Conservation (phyloP, 805 yeast species). For the Zygotorulaspora sp. region DNA sequence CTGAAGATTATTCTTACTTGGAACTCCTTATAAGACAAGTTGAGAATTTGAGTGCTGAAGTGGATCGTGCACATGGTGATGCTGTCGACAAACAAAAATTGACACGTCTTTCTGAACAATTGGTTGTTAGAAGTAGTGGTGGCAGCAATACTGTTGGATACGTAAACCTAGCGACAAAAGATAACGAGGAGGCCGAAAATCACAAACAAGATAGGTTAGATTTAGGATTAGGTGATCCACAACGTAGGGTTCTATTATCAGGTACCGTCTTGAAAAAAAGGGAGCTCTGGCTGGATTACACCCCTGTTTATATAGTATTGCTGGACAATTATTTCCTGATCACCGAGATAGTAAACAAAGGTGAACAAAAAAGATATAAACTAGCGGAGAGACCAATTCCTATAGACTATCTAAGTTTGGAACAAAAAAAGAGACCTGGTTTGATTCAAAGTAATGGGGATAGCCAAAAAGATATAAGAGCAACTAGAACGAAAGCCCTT, state of each 20-base stretch:
- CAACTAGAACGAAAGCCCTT: slow-evolving; percentile 6
- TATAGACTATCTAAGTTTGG: slow-evolving; percentile 52
- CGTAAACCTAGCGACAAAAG: slow-evolving; percentile 18
- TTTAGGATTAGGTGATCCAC: slow-evolving; percentile 48
- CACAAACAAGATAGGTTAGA: slow-evolving; percentile 32
- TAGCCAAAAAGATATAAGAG: slow-evolving; percentile 9
- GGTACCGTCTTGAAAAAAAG: slow-evolving; percentile 60
- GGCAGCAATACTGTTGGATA: slow-evolving; percentile 28
- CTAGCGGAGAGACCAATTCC: slow-evolving; percentile 59
- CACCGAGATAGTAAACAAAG: slow-evolving; percentile 50
- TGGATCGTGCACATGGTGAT: slow-evolving; percentile 56
- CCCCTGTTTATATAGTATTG: slow-evolving; percentile 48
- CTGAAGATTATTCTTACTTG: slow-evolving; percentile 50
- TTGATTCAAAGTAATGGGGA: slow-evolving; percentile 9
- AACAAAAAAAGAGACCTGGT: slow-evolving; percentile 36
- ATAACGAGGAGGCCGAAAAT: slow-evolving; percentile 4
- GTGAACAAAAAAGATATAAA: slow-evolving; percentile 34
- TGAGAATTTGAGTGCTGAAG: slow-evolving; percentile 50
- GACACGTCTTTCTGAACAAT: slow-evolving; percentile 43
- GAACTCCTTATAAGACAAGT: slow-evolving; percentile 52
- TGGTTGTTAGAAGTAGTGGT: slow-evolving; percentile 23
- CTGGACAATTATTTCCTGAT: slow-evolving; percentile 68
- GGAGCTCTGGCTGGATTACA: slow-evolving; percentile 58
- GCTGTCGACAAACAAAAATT: slow-evolving; percentile 58
- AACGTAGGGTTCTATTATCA: slow-evolving; percentile 51